Base-by-base conservation (phyloP, 441 rosid genomes). In the Arabidopsis lyrata region DNA sequence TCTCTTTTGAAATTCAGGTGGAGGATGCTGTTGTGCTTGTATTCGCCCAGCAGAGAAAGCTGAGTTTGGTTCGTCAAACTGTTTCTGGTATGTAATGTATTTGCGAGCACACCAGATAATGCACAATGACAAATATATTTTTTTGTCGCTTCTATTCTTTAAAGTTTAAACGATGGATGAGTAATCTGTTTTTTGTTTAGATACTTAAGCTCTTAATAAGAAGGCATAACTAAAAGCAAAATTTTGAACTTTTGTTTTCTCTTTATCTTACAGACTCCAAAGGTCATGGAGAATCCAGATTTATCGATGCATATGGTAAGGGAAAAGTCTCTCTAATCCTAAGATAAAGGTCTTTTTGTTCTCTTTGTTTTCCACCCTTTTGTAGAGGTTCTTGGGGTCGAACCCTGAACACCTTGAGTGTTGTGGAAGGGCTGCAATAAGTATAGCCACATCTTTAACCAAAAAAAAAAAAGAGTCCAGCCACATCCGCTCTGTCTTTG, bases 1-100 rank as follows among this genome's bases (percentile, higher is more conserved):
- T 13, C 38, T 55, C 11, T 54, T n/a, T 7, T 66, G 53, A 42
- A 74, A 42, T 59, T 76, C 54, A 96, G 97, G 93, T 96, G 67
- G 99, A 93, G 78, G 98, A 93, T 77, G 97, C 99, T 4, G 90
- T 93, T 60, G 73, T 81, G 27, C 90, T 90, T 74, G 92, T 89
- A 58, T 75, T 90, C 72, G 82, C 91, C 11, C 90, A 78, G 70
- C 83, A 80, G 42, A 96, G 92, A 79, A 85, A 84, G 68, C 83
- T 89, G 62, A 82, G 87, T 83, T 74, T 76, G 70, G 77, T 85
- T 81, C 81, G 81, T 47, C 86, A 83, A 68, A 80, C 83, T 53
- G 53, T 84, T 74, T 78, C 86, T 56, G 82, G 84, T 60, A 86
- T 86, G 77, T 67, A 64, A 64, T 48, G 83, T 45, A 31, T 63